phyloP scores from a whole-genome alignment of 2,329 filamentous ascomycete species.

The Microdochium nivale region DNA sequence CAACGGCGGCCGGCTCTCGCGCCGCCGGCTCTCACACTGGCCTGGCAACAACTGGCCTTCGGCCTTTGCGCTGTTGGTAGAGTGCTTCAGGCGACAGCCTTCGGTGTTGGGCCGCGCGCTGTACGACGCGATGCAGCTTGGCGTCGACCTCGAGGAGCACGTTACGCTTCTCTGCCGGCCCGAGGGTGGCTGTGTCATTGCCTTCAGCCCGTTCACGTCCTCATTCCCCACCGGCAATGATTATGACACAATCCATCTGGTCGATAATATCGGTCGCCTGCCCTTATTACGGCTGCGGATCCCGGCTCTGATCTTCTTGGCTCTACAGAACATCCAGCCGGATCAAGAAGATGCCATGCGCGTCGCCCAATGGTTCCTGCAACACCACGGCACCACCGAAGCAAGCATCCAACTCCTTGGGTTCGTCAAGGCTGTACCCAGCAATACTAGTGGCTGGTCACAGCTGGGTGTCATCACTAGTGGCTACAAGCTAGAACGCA shows the following conservation, averaged over 20 bases:
- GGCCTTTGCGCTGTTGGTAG: not conserved
- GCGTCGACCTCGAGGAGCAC: not conserved
- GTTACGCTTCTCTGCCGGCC: not conserved
- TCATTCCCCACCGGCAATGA: not conserved
- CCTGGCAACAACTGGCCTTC: not conserved
- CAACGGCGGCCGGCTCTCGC: not conserved
- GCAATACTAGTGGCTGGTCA: too few species aligned
- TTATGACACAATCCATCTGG: too few species aligned
- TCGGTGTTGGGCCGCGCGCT: not conserved
- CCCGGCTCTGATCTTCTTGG: not conserved
- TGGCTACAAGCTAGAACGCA: not conserved
- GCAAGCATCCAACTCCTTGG: not conserved
- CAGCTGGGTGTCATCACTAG: not conserved
- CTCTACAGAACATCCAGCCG: not conserved
- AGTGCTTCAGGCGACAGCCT: not conserved
- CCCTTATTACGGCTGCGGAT: not conserved
- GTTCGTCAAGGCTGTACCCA: not conserved
- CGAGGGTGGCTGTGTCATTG: not conserved
- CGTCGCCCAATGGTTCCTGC: not conserved
- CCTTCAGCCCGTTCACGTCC: not conserved
- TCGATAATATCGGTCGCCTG: too few species aligned
- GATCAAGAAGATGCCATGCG: not conserved
- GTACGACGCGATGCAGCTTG: not conserved
- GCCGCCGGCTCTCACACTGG: not conserved
- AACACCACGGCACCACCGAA: not conserved